Conservation (phyloP, 495 filamentous ascomycete species). For the Penicillium maclennaniae region DNA sequence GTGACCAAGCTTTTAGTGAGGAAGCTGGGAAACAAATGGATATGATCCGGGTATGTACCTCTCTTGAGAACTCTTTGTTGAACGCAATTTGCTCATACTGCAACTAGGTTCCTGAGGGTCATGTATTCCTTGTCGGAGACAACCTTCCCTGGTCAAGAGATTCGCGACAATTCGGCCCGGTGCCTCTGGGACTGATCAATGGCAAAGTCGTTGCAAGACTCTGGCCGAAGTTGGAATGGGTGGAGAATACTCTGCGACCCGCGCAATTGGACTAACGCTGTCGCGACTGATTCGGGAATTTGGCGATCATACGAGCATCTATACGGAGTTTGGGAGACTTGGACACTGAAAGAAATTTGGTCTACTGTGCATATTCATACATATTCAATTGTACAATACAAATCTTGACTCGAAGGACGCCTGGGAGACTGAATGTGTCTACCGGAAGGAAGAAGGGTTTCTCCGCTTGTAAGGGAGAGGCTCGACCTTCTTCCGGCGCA, state of each 20-base stretch:
- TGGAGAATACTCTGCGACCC: constrained; percentile 46
- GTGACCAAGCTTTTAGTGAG: constrained; percentile 53
- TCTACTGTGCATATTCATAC: constrained; percentile 47
- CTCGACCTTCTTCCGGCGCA: constrained; percentile 68
- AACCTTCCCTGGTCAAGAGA: constrained; percentile 80
- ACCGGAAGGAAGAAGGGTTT: constrained; percentile 46
- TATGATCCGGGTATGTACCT: constrained; percentile 69
- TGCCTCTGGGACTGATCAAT: constrained; percentile 78
- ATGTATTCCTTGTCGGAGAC: constrained; percentile 86
- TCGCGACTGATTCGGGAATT: background rate
- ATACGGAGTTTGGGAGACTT: constrained; percentile 31
- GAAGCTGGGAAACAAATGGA: constrained; percentile 38
- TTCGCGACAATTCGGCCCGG: constrained; percentile 77
- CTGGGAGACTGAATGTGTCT: constrained; percentile 15
- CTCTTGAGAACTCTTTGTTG: background rate
- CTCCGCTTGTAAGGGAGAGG: constrained; percentile 53
- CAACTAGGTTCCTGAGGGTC: constrained; percentile 74
- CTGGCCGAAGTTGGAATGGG: constrained; percentile 53
- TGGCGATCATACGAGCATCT: constrained; percentile 13
- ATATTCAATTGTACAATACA: constrained; percentile 48
- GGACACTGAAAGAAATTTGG: constrained; percentile 13
- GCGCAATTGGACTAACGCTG: constrained; percentile 23
- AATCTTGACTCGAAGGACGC: constrained; percentile 26
- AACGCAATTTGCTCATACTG: constrained; percentile 3
- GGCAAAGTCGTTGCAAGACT: constrained; percentile 77